phyloP scores from a whole-genome alignment of 2,329 filamentous ascomycete genomes.

The Intubia oerlemansii region DNA sequence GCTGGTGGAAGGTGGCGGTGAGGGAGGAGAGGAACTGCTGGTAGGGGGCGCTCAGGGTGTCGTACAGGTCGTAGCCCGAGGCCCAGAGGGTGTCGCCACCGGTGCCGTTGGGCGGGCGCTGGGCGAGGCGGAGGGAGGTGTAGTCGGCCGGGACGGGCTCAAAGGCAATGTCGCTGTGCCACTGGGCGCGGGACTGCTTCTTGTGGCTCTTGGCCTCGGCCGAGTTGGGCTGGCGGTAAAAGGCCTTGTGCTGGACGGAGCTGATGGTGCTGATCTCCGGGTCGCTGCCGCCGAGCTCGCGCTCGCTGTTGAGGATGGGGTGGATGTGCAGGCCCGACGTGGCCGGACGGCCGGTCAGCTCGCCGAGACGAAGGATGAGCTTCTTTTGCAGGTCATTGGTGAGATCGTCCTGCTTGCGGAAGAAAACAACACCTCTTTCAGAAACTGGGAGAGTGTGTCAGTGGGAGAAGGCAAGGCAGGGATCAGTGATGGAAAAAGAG shows the following conservation, averaged over 20 bases:
- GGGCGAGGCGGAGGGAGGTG: constrained; percentile 24
- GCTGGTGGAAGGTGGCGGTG: constrained; percentile 30
- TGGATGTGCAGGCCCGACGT: constrained; percentile 38
- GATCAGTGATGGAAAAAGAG: too few relatives aligned
- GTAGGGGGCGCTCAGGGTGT: constrained; percentile 23
- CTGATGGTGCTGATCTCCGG: constrained; percentile 38
- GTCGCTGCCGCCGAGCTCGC: constrained; percentile 29
- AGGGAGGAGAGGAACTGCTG: constrained; percentile 35
- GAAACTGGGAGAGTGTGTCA: constrained; percentile 33
- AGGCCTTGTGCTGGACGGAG: constrained; percentile 23
- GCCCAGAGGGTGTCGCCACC: constrained; percentile 20
- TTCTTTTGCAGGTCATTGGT: constrained; percentile 37
- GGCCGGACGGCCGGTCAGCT: constrained; percentile 34
- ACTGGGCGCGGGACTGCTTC: constrained; percentile 13
- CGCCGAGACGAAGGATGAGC: constrained; percentile 34
- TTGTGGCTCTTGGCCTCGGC: constrained; percentile 1
- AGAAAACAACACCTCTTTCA: constrained; percentile 41
- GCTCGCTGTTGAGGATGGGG: constrained; percentile 30
- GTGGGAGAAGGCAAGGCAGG: too few relatives aligned
- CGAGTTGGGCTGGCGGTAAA: constrained; percentile 14
- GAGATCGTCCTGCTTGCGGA: constrained; percentile 35
- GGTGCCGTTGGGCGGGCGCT: constrained; percentile 5
- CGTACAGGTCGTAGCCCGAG: constrained; percentile 24
- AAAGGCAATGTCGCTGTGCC: constrained; percentile 27
- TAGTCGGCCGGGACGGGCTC: constrained; percentile 31